Base-by-base conservation (phyloP, 352 stramenopile genomes). In the Thalassiosira allenii region DNA sequence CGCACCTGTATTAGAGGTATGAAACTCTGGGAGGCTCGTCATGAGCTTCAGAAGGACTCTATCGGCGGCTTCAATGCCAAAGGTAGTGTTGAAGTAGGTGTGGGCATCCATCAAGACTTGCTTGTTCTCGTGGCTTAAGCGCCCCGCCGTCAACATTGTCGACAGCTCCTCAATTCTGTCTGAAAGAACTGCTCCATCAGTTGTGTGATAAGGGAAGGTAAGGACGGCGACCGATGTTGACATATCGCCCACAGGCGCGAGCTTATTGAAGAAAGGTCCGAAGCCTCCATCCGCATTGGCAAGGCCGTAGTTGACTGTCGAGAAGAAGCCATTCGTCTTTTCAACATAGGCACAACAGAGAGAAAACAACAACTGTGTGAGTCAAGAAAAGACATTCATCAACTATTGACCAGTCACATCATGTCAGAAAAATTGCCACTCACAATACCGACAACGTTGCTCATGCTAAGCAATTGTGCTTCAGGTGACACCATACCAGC, bases 131-230 rank as follows among this genome's bases (percentile, higher is more conserved):
- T 23, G 6, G 64, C 67, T 84, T 3, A 94, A 61, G 17, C 88
- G 51, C 32, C 89, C 89, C 37, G 58, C 68, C 33, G 87, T 93
- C 29, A 95, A 63, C 2, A 94, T 32, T 1, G 73, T 73, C 6
- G 87, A 67, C 27, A 95, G 84, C 20, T 93, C 85, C 52, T 91
- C 70, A 33, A 94, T 79, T 40, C 54, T 82, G 25, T 44, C 33
- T 2, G 37, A 68, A 44, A 82, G 41, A 25, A 71, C 41, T 27
- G 8, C 29, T 22, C 33, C 54, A 47, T 29, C 41, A 17, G 2
- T 43, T 17, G 66, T 41, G 23, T 62, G 52, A 41, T 37, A 32
- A 37, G 23, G 23, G 23, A 76, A 66, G 14, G 64, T 62, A 9
- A 82, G 6, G 27, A 44, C 37, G 4, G 63, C 73, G 53, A 76